Evolutionary conservation across 2,329 filamentous ascomycete species (phyloP), one percentile per base, ranked within the genome.

Genomic region (Magnaporthales sp.): DNA sequence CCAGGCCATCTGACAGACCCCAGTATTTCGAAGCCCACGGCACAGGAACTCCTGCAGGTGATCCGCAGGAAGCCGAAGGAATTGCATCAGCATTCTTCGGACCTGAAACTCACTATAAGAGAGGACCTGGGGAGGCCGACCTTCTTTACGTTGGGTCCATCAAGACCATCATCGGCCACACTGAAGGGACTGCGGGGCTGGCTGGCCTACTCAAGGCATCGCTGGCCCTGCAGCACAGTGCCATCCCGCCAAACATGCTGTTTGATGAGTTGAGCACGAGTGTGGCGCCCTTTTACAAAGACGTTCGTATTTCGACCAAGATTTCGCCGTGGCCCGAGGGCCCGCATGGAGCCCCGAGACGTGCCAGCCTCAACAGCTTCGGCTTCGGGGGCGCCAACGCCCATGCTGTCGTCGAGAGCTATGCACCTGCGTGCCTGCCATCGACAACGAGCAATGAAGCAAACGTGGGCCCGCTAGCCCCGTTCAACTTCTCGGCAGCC

Each of bases 11-110:
- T 4, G 76, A 80, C 62, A 75, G 76, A 13, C 80, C 77, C 63
- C 80, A 83, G 68, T 75, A 71, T 61, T 67, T 77, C 7, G 80
- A 83, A 67, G 79, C 80, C 0, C 81, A 83, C 66, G 81, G 81
- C 10, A 77, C 76, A 0, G 74, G 73, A 4, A 76, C 74, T 4
- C 67, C 67, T 10, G 74, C 70, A 0, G 70, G 70, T 3, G 38
- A 87, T 67, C 83, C 84, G 0, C 79, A 82, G n/a, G 85, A 87
- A 69, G 78, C 78, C 0, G 70, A 68, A 0, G 81, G 79, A 22
- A 76, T 83, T 27, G 69, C 74, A 19, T 68, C 69, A 4, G 74
- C 75, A 9, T 73, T 80, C 31, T 73, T 74, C 4, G 58, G 58
- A 30, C 11, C 26, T 15, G 26, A 13, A 19, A 27, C 4, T 27